These are phyloP conservation scores for Aspergillus fumigatiaffinis DNA, from an alignment of 2,329 filamentous ascomycete species.

Conservation along the genomic window DNA sequence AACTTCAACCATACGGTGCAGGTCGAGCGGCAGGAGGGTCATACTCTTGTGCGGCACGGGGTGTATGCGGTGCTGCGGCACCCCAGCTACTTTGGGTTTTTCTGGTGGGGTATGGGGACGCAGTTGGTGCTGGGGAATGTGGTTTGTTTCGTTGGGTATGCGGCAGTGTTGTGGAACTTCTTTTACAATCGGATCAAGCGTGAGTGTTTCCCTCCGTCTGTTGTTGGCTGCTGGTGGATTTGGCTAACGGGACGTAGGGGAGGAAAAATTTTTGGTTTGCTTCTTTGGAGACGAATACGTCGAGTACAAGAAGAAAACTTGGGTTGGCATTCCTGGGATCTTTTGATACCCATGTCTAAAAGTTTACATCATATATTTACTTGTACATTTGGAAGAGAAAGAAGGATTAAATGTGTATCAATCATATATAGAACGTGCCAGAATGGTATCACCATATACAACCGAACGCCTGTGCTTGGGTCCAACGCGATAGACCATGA, in stretches of 20 bases:
- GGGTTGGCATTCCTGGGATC: conserved; percentile 79
- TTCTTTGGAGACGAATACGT: conserved; percentile 86
- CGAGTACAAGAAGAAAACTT: conserved; percentile 65
- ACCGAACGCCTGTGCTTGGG: conserved; percentile 11
- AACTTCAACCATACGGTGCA: conserved; percentile 92
- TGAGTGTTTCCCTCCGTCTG: conserved; percentile 37
- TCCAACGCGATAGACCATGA: neutral
- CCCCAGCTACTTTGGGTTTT: conserved; percentile 96
- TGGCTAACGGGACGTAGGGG: conserved; percentile 46
- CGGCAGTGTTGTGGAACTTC: conserved; percentile 76
- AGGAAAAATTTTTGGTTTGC: conserved; percentile 70
- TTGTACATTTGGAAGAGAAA: neutral
- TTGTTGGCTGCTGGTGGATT: neutral
- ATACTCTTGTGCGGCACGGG: conserved; percentile 77
- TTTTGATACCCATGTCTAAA: conserved; percentile 18
- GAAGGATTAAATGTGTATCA: neutral
- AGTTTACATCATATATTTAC: neutral
- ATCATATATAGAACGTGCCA: neutral
- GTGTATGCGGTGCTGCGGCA: conserved; percentile 75
- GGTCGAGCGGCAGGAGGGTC: conserved; percentile 61
- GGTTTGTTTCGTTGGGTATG: conserved; percentile 71
- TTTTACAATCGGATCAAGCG: conserved; percentile 68
- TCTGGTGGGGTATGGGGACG: conserved; percentile 96
- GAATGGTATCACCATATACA: conserved; percentile 12
- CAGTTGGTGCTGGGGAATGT: conserved; percentile 85